Evolutionary conservation across 805 yeast genomes (phyloP).

Genomic region (Starmera caribaea): DNA sequence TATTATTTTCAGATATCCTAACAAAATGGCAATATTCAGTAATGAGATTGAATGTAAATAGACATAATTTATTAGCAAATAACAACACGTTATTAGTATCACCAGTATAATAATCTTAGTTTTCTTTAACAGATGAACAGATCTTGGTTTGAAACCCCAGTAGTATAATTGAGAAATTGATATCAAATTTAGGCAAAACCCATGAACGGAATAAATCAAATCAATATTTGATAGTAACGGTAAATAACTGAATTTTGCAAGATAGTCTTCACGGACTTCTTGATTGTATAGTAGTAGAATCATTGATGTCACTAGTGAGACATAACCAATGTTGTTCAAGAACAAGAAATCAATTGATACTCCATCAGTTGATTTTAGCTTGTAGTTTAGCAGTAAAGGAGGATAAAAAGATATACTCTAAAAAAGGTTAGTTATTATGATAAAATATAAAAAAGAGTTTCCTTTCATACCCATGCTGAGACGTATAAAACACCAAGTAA

Average conservation of each 20-base stretch:
- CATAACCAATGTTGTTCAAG: constrained; percentile 38
- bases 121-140: constrained; percentile 5
- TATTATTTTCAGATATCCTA: constrained; percentile 34
- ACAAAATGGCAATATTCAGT: constrained; percentile 23
- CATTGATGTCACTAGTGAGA: constrained; percentile 32
- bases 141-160: constrained; percentile 19
- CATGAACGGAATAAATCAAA: constrained; percentile 38
- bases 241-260: constrained; percentile 19
- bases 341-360: constrained; percentile 38
- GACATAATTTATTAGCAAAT: constrained; percentile 1
- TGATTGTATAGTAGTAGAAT: constrained; percentile 29
- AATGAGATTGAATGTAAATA: constrained; percentile 8
- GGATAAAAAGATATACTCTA: constrained; percentile 44
- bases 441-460: background rate
- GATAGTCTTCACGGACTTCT: constrained; percentile 23
- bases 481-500: constrained; percentile 28
- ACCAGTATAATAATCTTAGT: constrained; percentile 13
- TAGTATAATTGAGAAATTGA: constrained; percentile 29
- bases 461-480: constrained; percentile 25
- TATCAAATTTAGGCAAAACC: constrained; percentile 29
- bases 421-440: constrained; percentile 1
- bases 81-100: constrained; percentile 1
- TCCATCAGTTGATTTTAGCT: constrained; percentile 34
- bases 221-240: constrained; percentile 38
- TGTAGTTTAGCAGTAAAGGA: constrained; percentile 31